Conservation (phyloP, 2,329 filamentous ascomycete genomes). For the Eutypa lata region DNA sequence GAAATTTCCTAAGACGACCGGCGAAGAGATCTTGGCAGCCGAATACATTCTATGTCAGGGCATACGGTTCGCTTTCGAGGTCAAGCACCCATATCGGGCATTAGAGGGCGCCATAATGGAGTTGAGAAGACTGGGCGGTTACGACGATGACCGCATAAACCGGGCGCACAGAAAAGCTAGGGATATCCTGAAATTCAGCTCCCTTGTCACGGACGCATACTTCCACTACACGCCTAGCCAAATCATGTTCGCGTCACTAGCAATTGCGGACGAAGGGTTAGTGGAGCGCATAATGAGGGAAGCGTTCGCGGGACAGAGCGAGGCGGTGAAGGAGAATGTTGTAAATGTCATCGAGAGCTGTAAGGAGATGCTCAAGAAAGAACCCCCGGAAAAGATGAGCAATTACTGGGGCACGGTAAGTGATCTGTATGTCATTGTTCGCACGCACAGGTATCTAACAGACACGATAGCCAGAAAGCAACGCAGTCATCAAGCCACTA, state of each 20-base stretch:
- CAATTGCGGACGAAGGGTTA: slow-evolving; percentile 69
- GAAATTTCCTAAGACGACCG: slow-evolving; percentile 66
- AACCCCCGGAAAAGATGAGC: slow-evolving; percentile 53
- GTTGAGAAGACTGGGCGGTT: slow-evolving; percentile 63
- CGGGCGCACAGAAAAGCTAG: slow-evolving; percentile 71
- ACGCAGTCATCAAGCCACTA: slow-evolving; percentile 53
- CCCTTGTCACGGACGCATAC: slow-evolving; percentile 89
- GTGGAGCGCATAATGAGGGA: slow-evolving; percentile 45
- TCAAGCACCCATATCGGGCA: slow-evolving; percentile 84
- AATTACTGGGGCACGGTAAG: slow-evolving; percentile 53
- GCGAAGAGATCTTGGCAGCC: slow-evolving; percentile 81
- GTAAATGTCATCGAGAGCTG: slow-evolving; percentile 48
- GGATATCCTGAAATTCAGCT: slow-evolving; percentile 72
- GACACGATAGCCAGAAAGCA: slow-evolving; percentile 38
- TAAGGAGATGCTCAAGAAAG: slow-evolving; percentile 51
- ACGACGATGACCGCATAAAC: slow-evolving; percentile 50
- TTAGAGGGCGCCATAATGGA: slow-evolving; percentile 86
- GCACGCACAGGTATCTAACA: slow-evolving; percentile 24
- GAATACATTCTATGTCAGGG: slow-evolving; percentile 93
- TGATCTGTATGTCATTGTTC: not conserved
- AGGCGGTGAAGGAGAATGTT: slow-evolving; percentile 41
- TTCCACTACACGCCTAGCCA: slow-evolving; percentile 94
- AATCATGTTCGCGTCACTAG: slow-evolving; percentile 81
- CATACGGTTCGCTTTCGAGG: slow-evolving; percentile 88
- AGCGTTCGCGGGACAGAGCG: slow-evolving; percentile 31